phyloP scores from a whole-genome alignment of 1,284 basidiomycete genomes.

The Somion occarium region DNA sequence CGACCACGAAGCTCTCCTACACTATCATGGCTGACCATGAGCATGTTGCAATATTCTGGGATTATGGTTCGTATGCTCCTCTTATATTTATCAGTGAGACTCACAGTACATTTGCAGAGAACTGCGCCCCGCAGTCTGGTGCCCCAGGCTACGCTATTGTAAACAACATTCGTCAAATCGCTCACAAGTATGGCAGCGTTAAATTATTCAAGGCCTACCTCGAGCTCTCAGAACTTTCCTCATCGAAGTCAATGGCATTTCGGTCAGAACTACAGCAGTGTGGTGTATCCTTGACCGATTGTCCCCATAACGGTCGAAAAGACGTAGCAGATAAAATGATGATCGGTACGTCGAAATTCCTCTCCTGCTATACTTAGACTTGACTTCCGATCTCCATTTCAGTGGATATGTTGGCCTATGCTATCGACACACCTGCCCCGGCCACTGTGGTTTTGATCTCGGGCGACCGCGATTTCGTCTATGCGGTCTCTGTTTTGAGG shows the following conservation, averaged over 20 bases:
- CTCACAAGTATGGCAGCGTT: constrained; percentile 23
- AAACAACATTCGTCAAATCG: constrained; percentile 22
- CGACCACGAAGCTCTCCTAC: not conserved
- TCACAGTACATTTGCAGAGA: constrained; percentile 34
- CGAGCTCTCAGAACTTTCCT: constrained; percentile 25
- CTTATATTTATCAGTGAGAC: not conserved
- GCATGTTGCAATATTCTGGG: constrained; percentile 58
- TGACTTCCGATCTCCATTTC: not conserved
- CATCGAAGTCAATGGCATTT: constrained; percentile 31
- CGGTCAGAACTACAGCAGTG: constrained; percentile 41
- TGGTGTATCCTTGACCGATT: constrained; percentile 36
- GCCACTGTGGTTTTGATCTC: constrained; percentile 51
- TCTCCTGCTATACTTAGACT: no score
- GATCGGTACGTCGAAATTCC: constrained; percentile 20
- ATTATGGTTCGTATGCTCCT: constrained; percentile 41
- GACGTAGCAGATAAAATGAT: constrained; percentile 41
- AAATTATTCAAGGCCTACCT: constrained; percentile 45
- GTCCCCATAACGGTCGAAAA: constrained; percentile 37
- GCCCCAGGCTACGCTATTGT: constrained; percentile 36
- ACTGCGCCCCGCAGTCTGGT: constrained; percentile 43
- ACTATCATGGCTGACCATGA: not conserved
- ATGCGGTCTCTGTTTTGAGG: constrained; percentile 47
- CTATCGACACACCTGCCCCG: constrained; percentile 49
- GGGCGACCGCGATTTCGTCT: constrained; percentile 56
- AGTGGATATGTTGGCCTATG: constrained; percentile 60